Conservation (phyloP, 805 yeast species). For the Myxozyma geophila region DNA sequence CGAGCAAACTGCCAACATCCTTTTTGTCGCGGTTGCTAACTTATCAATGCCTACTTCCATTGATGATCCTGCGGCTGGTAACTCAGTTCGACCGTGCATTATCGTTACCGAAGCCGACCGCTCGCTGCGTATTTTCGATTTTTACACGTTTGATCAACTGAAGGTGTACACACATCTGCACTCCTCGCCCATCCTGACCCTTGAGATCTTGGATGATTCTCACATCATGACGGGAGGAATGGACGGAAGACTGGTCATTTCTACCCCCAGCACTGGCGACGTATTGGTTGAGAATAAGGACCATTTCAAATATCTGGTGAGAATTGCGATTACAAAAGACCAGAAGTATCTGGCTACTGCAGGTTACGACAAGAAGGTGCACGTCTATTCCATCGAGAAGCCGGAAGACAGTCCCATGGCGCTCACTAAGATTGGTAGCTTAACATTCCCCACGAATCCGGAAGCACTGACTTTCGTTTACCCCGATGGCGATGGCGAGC, state of each 20-base stretch:
- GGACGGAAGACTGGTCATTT: slow-evolving; percentile 53
- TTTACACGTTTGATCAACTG: slow-evolving; percentile 30
- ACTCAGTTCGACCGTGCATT: slow-evolving; percentile 29
- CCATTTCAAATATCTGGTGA: slow-evolving; percentile 50
- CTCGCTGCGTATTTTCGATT: slow-evolving; percentile 33
- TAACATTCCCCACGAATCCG: slow-evolving; percentile 34
- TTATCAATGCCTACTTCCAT: slow-evolving; percentile 21
- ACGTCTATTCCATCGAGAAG: slow-evolving; percentile 23
- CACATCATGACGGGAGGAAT: slow-evolving; percentile 54
- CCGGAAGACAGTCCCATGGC: slow-evolving; percentile 1
- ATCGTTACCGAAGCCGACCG: slow-evolving; percentile 33
- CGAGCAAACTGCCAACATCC: slow-evolving; percentile 29
- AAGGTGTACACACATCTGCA: slow-evolving; percentile 27
- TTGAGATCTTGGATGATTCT: slow-evolving; percentile 38
- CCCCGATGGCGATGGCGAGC: slow-evolving; percentile 6
- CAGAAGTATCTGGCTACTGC: slow-evolving; percentile 49
- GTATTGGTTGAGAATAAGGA: slow-evolving; percentile 41
- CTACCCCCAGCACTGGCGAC: slow-evolving; percentile 31
- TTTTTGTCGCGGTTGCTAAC: slow-evolving; percentile 33
- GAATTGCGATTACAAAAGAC: slow-evolving; percentile 45
- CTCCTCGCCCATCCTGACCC: slow-evolving; percentile 32
- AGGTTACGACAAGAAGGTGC: slow-evolving; percentile 40
- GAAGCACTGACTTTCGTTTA: slow-evolving; percentile 32
- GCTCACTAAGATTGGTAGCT: slow-evolving; percentile 19
- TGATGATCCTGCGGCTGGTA: slow-evolving; percentile 22